Conservation (phyloP, 2,329 filamentous ascomycete genomes). For the Fusarium nematophilum region DNA sequence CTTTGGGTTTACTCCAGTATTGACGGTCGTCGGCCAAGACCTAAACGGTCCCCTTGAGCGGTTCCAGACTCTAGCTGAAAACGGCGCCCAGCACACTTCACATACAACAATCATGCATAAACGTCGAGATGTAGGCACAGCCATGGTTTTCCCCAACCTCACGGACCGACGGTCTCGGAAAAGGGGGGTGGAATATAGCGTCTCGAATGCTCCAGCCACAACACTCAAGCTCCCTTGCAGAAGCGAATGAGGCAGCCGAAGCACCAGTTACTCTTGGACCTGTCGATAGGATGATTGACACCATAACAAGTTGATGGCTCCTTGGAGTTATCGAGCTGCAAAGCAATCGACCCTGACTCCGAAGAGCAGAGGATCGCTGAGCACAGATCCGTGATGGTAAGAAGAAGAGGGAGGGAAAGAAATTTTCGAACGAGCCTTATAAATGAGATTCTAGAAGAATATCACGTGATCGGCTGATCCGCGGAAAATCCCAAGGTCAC, state of each 20-base stretch:
- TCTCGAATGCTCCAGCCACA: conserved; percentile 68
- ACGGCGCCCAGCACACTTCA: neutral
- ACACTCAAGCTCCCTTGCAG: conserved; percentile 71
- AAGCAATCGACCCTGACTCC: conserved; percentile 78
- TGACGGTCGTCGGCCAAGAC: no score
- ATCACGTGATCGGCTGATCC: conserved; percentile 25
- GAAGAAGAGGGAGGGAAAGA: conserved; percentile 48
- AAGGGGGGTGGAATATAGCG: conserved; percentile 92
- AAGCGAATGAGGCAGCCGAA: conserved; percentile 74
- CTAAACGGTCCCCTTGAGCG: no score
- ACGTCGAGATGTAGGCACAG: conserved; percentile 69
- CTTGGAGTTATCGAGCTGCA: conserved; percentile 86
- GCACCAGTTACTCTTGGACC: conserved; percentile 83
- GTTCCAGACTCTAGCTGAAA: neutral
- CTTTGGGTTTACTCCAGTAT: no score
- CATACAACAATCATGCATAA: neutral
- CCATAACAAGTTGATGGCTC: conserved; percentile 80
- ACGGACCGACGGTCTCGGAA: conserved; percentile 89
- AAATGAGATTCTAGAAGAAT: conserved; percentile 21
- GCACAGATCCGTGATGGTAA: conserved; percentile 82
- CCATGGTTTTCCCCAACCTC: conserved; percentile 94
- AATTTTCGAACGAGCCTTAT: conserved; percentile 48
- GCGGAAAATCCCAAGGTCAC: conserved; percentile 14
- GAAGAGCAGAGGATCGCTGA: conserved; percentile 75
- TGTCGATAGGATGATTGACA: conserved; percentile 95